phyloP scores from a whole-genome alignment of 1,139 yeast species.

The Eremothecium coryli region DNA sequence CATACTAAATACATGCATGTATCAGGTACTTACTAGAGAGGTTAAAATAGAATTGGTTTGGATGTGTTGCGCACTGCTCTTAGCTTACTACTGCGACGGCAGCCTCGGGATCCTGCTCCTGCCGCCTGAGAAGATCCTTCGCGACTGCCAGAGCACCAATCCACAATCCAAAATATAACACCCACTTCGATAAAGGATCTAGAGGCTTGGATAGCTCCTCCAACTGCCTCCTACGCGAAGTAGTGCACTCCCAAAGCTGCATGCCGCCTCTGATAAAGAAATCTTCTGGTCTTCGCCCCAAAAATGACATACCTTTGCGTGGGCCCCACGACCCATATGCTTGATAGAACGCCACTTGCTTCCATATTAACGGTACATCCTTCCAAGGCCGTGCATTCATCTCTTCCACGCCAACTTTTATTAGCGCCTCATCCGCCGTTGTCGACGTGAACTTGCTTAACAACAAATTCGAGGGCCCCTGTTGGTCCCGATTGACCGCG shows the following conservation, averaged over 20 bases:
- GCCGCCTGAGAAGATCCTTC: not conserved
- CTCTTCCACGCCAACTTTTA: not conserved
- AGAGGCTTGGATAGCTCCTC: not conserved
- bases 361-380: constrained; percentile 13
- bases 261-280: constrained; percentile 1
- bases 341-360: constrained; percentile 20
- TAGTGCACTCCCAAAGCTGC: constrained; percentile 2
- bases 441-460: constrained; percentile 1
- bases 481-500: not conserved
- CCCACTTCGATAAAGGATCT: constrained; percentile 1
- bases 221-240: not conserved
- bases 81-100: not conserved
- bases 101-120: not conserved
- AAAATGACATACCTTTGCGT: constrained; percentile 12
- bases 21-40: too few species aligned
- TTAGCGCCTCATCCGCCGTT: not conserved
- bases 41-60: too few species aligned
- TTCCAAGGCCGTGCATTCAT: constrained; percentile 14
- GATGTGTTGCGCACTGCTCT: not conserved
- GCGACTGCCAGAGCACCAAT: not conserved
- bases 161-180: not conserved
- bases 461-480: not conserved
- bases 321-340: constrained; percentile 28
- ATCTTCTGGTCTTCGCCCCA: constrained; percentile 9
- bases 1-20: too few species aligned